Evolutionary conservation across 2,329 filamentous ascomycete genomes (phyloP), one percentile per base, ranked within the genome.

Genomic region (Fusarium solani-melongenae): DNA sequence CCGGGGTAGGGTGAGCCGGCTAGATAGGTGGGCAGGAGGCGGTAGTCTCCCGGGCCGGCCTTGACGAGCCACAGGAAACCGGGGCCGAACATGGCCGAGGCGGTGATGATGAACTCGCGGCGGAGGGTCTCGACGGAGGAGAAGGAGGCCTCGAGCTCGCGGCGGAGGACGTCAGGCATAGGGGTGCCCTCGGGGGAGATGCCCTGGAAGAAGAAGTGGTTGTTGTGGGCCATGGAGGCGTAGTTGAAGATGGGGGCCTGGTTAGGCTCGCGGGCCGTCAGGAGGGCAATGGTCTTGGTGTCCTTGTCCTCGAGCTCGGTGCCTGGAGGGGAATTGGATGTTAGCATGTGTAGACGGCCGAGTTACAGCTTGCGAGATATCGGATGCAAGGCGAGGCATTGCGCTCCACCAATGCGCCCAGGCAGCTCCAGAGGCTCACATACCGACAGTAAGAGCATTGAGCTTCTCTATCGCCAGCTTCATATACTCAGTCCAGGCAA

Each of bases 41-140:
- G 91, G 84, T 87, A 88, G 76, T 86, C 86, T 80, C 76, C 77
- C 69, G 82, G 79, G 62, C 79, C 83, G 76, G 78, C 81, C 83
- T 90, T 90, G 79, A 98, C 93, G 70, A 99, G 92, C 96, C 96
- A 99, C 81, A 98, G 93, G 84, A 97, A 98, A 74, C 96, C 96
- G 0, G 96, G 95, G 63, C 96, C 96, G 85, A 99, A 98, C 95
- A 98, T 98, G 85, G 91, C 89, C 75, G 90, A 88, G 67, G 96
- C 96, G 44, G 93, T 97, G 73, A 92, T 86, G 79, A 96, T 83
- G 83, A 99, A 91, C 81, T 96, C 93, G 77, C 88, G 88, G 80
- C 91, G 91, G 67, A 99, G 90, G 33, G 93, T 95, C 74, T 97
- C 93, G 77, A 97, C 86, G 77, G 92, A 94, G 80, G 93, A 92